phyloP scores from a whole-genome alignment of 352 stramenopile species.

The Phytophthora multivora region DNA sequence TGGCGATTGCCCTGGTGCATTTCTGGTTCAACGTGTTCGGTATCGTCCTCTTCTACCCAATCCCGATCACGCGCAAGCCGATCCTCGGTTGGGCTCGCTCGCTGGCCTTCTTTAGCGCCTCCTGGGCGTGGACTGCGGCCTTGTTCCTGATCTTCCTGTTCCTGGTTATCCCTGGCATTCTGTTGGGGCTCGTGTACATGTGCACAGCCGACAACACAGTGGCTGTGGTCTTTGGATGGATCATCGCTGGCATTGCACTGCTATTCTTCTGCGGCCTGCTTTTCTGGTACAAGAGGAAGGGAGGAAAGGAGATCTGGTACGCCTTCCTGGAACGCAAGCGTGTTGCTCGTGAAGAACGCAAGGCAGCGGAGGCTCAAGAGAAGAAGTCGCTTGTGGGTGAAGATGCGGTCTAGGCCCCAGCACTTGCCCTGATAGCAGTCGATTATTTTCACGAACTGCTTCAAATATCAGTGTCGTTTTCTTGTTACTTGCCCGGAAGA shows the following conservation, averaged over 20 bases:
- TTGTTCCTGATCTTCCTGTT: constrained; percentile 55
- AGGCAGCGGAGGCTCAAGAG: constrained; percentile 8
- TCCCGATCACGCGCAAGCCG: constrained; percentile 82
- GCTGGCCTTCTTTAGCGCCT: constrained; percentile 63
- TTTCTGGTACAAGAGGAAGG: constrained; percentile 47
- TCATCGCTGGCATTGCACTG: constrained; percentile 25
- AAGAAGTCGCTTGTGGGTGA: constrained; percentile 21
- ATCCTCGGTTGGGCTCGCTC: constrained; percentile 67
- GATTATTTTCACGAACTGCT: too few relatives aligned
- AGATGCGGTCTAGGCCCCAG: constrained; percentile 7
- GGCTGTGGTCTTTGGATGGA: constrained; percentile 28
- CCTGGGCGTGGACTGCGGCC: constrained; percentile 47
- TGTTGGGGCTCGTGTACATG: constrained; percentile 53
- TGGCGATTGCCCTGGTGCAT: constrained; percentile 89
- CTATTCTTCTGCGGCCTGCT: constrained; percentile 15
- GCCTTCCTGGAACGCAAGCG: constrained; percentile 44
- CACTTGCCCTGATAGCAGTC: too few relatives aligned
- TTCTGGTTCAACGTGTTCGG: constrained; percentile 93
- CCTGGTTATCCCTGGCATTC: constrained; percentile 45
- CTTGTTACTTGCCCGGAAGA: too few relatives aligned
- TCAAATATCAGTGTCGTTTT: too few relatives aligned
- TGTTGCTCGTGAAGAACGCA: constrained; percentile 32
- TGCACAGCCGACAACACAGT: constrained; percentile 34
- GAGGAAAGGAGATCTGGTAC: constrained; percentile 38
- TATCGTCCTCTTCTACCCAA: constrained; percentile 89